These are phyloP conservation scores for Chenopodium berlandieri DNA, from an alignment of 148 eudicot genomes.

Conservation along the genomic window DNA sequence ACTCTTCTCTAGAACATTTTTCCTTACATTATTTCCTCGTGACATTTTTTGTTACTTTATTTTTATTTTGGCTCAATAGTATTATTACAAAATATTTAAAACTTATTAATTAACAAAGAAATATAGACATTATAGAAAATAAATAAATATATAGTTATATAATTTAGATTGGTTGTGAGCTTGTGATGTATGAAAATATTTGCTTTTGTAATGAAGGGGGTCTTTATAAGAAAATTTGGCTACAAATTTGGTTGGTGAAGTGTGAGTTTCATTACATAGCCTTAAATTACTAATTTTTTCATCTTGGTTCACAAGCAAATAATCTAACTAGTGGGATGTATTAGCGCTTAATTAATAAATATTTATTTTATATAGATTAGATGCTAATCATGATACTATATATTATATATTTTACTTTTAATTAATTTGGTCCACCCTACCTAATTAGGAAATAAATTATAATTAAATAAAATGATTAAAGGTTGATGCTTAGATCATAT, in stretches of 20 bases:
- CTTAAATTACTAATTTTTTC: constrained; percentile 19
- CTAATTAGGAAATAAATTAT: neutral
- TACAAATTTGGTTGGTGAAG: constrained; percentile 46
- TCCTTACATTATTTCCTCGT: constrained; percentile 49
- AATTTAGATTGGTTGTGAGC: constrained; percentile 28
- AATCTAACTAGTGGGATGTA: constrained; percentile 3
- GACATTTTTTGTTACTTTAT: constrained; percentile 40
- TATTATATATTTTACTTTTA: constrained; percentile 10
- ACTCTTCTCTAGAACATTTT: constrained; percentile 52
- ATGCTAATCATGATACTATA: neutral
- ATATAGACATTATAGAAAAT: constrained; percentile 9
- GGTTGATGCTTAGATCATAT: constrained; percentile 8
- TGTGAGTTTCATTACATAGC: constrained; percentile 40
- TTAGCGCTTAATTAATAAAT: neutral
- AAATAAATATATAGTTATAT: constrained; percentile 1
- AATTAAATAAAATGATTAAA: neutral
- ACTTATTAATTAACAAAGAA: neutral
- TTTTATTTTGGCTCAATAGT: neutral
- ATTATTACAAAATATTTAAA: neutral
- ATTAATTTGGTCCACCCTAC: constrained; percentile 9
- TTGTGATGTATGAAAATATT: neutral
- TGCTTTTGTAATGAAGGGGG: constrained; percentile 12
- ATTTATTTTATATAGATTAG: constrained; percentile 5
- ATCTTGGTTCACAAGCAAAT: constrained; percentile 44
- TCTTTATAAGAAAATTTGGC: constrained; percentile 26